These are phyloP conservation scores for Phanerodontia chrysosporium DNA, from an alignment of 768 basidiomycete species.

Conservation along the genomic window DNA sequence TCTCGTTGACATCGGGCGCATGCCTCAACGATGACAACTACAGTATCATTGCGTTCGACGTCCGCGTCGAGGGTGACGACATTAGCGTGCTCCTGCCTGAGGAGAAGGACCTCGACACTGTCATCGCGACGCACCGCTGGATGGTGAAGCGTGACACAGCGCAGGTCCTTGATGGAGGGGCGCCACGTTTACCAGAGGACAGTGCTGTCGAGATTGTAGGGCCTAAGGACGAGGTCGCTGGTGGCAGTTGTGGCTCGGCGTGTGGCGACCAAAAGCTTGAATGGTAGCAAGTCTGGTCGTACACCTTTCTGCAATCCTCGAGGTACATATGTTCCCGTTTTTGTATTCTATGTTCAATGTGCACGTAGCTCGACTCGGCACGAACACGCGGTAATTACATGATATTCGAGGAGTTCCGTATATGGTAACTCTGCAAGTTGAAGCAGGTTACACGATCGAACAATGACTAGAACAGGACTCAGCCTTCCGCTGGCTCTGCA, in stretches of 20 bases:
- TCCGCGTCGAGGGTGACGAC: conserved; percentile 37
- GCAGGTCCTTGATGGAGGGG: conserved; percentile 27
- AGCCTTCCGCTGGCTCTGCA: no score
- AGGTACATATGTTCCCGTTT: no score
- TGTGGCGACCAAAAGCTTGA: conserved; percentile 17
- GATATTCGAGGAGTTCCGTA: no score
- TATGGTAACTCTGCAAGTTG: no score
- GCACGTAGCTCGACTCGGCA: no score
- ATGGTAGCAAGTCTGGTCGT: conserved; percentile 8
- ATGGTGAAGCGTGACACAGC: conserved; percentile 51
- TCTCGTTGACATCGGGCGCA: conserved; percentile 47
- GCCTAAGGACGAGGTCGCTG: conserved; percentile 1
- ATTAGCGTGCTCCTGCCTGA: conserved; percentile 53
- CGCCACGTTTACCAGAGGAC: conserved; percentile 11
- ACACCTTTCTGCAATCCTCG: neutral
- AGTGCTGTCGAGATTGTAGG: conserved; percentile 35
- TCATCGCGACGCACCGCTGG: conserved; percentile 65
- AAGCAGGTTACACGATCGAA: no score
- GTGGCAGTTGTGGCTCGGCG: conserved; percentile 1
- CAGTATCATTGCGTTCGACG: conserved; percentile 58
- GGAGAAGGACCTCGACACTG: conserved; percentile 45
- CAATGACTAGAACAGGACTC: no score
- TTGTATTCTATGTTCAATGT: no score
- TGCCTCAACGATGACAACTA: conserved; percentile 59
- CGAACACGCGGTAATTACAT: no score